Conservation (phyloP, 352 stramenopile species). For the Globisporangium paroecandrum region DNA sequence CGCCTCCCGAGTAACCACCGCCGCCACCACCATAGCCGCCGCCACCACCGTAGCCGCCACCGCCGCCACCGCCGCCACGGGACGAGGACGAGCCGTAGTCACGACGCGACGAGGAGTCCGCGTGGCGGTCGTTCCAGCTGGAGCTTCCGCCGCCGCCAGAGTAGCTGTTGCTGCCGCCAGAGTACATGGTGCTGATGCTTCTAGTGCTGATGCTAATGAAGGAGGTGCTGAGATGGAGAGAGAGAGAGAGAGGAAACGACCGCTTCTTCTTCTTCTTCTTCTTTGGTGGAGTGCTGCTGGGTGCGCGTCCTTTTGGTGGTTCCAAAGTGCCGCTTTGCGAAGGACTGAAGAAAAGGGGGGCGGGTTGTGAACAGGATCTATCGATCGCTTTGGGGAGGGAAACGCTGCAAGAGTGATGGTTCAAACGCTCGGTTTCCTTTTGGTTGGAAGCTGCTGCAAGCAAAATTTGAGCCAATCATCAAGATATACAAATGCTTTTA, state of each 20-base stretch:
- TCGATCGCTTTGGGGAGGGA: conserved; percentile 32
- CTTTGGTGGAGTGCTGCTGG: neutral
- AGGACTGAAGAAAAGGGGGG: conserved; percentile 1
- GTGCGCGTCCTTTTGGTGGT: conserved; percentile 12
- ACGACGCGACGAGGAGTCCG: conserved; percentile 72
- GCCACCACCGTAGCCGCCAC: conserved; percentile 26
- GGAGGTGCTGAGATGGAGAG: conserved; percentile 5
- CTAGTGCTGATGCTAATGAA: neutral
- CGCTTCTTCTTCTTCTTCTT: conserved; percentile 5
- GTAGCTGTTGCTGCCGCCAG: conserved; percentile 29
- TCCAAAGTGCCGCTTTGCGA: conserved; percentile 10
- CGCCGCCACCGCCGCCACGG: conserved; percentile 25
- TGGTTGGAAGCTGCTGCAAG: conserved; percentile 17
- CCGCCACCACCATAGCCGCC: conserved; percentile 30
- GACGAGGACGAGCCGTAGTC: conserved; percentile 45
- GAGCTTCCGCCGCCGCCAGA: conserved; percentile 20
- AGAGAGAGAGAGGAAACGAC: conserved; percentile 2
- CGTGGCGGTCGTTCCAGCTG: conserved; percentile 60
- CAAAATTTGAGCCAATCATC: conserved; percentile 19
- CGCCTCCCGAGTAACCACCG: conserved; percentile 30
- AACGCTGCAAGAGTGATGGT: conserved; percentile 25
- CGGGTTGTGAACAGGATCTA: neutral
- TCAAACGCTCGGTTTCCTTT: conserved; percentile 20
- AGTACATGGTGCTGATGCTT: conserved; percentile 48
- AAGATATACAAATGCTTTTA: neutral